phyloP scores from a whole-genome alignment of 805 yeast species.

The Dipodascopsis tothii region DNA sequence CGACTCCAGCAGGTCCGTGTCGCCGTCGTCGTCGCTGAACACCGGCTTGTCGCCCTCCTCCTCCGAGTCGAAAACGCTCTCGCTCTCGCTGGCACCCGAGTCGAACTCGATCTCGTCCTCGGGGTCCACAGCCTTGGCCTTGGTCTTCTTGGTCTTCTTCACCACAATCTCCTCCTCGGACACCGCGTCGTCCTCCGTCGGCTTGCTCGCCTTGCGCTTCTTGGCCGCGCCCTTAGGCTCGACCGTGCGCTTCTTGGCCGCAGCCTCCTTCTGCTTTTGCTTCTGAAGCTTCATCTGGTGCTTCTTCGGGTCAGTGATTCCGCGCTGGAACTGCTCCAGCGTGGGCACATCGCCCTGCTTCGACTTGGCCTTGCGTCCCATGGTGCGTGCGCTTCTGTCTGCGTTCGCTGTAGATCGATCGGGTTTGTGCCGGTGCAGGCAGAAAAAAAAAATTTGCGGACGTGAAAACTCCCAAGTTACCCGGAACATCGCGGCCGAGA shows the following conservation, averaged over 20 bases:
- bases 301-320: conserved; percentile 38
- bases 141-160: conserved; percentile 2
- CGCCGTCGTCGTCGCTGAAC: conserved; percentile 70
- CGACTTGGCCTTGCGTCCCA: conserved; percentile 91
- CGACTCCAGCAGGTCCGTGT: conserved; percentile 44
- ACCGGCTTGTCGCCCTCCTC: conserved; percentile 52
- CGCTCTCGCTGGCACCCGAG: conserved; percentile 20
- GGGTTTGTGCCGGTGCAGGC: too few relatives aligned
- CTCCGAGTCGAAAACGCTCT: conserved; percentile 51
- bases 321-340: conserved; percentile 66
- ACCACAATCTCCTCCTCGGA: conserved; percentile 1
- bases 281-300: conserved; percentile 27
- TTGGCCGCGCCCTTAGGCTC: background rate
- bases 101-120: conserved; percentile 11
- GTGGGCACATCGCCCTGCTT: conserved; percentile 92
- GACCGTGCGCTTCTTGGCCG: background rate
- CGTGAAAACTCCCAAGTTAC: background rate
- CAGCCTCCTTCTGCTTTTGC: conserved; percentile 36
- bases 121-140: conserved; percentile 7
- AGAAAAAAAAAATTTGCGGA: background rate
- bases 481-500: background rate
- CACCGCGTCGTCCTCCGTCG: background rate
- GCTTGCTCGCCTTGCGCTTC: background rate
- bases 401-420: too few relatives aligned
- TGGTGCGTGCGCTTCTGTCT: too few relatives aligned